Percentiles rank a stretch among this genome's conserved stretches.
Conservation (phyloP, 306 rosid genomes). For the Cucumis cinereus region DNA sequence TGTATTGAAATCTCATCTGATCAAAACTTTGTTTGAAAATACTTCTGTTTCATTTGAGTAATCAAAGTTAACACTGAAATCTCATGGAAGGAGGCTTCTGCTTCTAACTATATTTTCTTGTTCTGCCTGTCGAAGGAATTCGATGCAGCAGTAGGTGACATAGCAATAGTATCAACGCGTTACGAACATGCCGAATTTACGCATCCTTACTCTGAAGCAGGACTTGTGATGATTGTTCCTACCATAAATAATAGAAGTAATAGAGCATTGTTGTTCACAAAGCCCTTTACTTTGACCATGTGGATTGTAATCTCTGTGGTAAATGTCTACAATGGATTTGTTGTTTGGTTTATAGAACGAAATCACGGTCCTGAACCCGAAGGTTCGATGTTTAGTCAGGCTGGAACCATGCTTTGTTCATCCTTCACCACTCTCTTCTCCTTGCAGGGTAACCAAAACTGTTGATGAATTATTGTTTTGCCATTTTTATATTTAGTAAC, state of each 20-base stretch:
- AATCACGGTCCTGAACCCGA: constrained; percentile 12
- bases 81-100: neutral
- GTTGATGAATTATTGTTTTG: neutral
- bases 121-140: constrained; percentile 12
- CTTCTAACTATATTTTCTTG: neutral
- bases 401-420: constrained; percentile 25
- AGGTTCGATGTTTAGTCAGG: constrained; percentile 27
- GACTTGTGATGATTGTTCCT: constrained; percentile 37
- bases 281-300: constrained; percentile 36
- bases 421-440: constrained; percentile 33
- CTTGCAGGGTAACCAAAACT: constrained; percentile 20
- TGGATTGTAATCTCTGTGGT: constrained; percentile 24
- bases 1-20: neutral
- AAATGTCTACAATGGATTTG: constrained; percentile 36
- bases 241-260: constrained; percentile 8
- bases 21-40: neutral
- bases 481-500: neutral
- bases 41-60: too few relatives aligned
- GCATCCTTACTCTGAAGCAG: constrained; percentile 32
- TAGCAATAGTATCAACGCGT: constrained; percentile 18
- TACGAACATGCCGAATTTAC: constrained; percentile 29
- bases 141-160: constrained; percentile 42
- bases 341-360: constrained; percentile 38
- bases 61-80: neutral
- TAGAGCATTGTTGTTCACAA: constrained; percentile 27